Evolutionary conservation across 2,329 filamentous ascomycete species (phyloP).

Genomic region (Neoascochyta sp.): DNA sequence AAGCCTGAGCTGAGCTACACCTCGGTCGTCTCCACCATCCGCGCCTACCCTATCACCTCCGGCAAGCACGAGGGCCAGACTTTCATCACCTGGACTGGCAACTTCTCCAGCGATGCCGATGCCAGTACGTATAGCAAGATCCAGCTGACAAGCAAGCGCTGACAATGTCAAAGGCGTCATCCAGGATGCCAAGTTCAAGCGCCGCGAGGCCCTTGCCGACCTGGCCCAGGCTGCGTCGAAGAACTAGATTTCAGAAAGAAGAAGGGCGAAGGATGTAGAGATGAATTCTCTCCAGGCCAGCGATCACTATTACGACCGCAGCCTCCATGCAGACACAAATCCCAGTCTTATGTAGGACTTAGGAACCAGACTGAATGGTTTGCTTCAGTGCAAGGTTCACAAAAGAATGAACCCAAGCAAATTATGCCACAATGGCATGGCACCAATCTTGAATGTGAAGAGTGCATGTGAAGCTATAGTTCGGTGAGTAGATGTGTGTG

Average conservation of each 20-base stretch:
- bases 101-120: conserved; percentile 68
- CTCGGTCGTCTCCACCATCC: conserved; percentile 63
- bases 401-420: too few species aligned
- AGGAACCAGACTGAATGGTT: too few species aligned
- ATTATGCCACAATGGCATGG: too few species aligned
- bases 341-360: too few species aligned
- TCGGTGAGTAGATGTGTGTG: too few species aligned
- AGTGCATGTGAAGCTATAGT: too few species aligned
- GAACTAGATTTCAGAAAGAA: conserved; percentile 25
- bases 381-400: too few species aligned
- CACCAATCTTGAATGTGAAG: too few species aligned
- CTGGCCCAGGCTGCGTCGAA: conserved; percentile 52
- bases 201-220: conserved; percentile 65
- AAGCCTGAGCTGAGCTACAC: conserved; percentile 64
- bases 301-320: too few species aligned
- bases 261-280: too few species aligned
- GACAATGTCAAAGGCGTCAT: conserved; percentile 57
- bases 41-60: conserved; percentile 62
- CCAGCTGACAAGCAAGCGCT: conserved; percentile 6
- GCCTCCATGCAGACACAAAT: too few species aligned
- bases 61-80: conserved; percentile 62
- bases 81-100: conserved; percentile 65
- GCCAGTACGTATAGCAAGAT: conserved; percentile 51
- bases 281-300: too few species aligned
- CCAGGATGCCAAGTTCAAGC: conserved; percentile 73